Evolutionary conservation across 495 filamentous ascomycete genomes (phyloP).

Genomic region (Talaromyces trachyspermus): DNA sequence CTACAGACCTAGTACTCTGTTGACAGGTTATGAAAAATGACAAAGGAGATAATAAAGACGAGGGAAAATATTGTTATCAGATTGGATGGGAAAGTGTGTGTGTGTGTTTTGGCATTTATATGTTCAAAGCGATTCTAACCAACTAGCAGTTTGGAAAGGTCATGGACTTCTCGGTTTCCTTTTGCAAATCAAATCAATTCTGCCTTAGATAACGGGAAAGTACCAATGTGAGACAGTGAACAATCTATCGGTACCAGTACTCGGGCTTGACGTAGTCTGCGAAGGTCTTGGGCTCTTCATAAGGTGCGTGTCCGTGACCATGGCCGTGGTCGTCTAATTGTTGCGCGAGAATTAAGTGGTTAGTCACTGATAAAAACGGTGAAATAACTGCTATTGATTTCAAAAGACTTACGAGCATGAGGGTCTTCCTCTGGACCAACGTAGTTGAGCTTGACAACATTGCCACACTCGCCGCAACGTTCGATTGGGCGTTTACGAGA

Average conservation of each 20-base stretch:
- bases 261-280: conserved; percentile 87
- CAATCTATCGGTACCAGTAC: conserved; percentile 66
- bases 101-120: not conserved
- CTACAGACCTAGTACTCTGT: not conserved
- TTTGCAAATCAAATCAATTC: not conserved
- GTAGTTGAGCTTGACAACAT: conserved; percentile 95
- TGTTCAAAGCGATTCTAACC: conserved; percentile 1
- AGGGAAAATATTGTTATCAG: not conserved
- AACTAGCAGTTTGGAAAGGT: too few relatives aligned
- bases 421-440: conserved; percentile 69
- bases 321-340: conserved; percentile 44
- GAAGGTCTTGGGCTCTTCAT: conserved; percentile 82
- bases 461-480: conserved; percentile 93
- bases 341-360: conserved; percentile 4
- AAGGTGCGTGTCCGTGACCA: conserved; percentile 45
- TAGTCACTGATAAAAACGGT: not conserved
- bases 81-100: not conserved
- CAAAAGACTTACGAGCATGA: conserved; percentile 40
- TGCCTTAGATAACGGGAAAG: not conserved
- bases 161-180: too few relatives aligned
- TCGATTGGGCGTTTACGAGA: conserved; percentile 84
- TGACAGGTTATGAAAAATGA: conserved; percentile 1
- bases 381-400: not conserved
- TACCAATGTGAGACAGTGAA: not conserved
- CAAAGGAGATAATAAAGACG: too few relatives aligned